phyloP scores from a whole-genome alignment of 2,329 filamentous ascomycete genomes.

The Fusarium mexicanum region DNA sequence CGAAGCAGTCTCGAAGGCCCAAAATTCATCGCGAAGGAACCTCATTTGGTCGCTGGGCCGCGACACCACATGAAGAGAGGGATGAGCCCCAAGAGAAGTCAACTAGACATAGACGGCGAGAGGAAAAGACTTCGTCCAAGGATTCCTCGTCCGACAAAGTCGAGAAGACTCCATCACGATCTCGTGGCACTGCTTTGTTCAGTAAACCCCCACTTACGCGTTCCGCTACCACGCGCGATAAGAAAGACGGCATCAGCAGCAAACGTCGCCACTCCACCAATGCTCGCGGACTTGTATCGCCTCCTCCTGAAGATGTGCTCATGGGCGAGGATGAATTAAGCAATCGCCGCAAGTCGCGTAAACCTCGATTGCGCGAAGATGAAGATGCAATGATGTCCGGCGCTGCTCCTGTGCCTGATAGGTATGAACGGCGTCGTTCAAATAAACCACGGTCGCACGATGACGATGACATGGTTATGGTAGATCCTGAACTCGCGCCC shows the following conservation, averaged over 20 bases:
- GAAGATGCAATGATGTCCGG: conserved; percentile 62
- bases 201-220: conserved; percentile 73
- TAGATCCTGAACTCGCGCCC: conserved; percentile 49
- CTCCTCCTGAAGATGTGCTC: conserved; percentile 74
- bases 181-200: conserved; percentile 71
- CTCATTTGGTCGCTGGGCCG: conserved; percentile 81
- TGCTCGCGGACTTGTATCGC: conserved; percentile 72
- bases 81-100: conserved; percentile 69
- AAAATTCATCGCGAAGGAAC: conserved; percentile 77
- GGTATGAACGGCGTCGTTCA: conserved; percentile 50
- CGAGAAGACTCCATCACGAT: conserved; percentile 61
- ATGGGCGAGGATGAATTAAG: conserved; percentile 66
- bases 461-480: conserved; percentile 60
- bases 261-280: conserved; percentile 76
- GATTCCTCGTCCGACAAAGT: conserved; percentile 80
- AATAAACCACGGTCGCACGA: conserved; percentile 52
- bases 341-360: conserved; percentile 57
- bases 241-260: conserved; percentile 63
- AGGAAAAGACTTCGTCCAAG: conserved; percentile 71
- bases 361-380: conserved; percentile 42
- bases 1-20: conserved; percentile 72
- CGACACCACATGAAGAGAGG: conserved; percentile 55
- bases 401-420: conserved; percentile 47
- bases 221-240: conserved; percentile 74
- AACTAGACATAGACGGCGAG: conserved; percentile 67